phyloP scores from a whole-genome alignment of 495 filamentous ascomycete species.

The Daldinia concentrica region DNA sequence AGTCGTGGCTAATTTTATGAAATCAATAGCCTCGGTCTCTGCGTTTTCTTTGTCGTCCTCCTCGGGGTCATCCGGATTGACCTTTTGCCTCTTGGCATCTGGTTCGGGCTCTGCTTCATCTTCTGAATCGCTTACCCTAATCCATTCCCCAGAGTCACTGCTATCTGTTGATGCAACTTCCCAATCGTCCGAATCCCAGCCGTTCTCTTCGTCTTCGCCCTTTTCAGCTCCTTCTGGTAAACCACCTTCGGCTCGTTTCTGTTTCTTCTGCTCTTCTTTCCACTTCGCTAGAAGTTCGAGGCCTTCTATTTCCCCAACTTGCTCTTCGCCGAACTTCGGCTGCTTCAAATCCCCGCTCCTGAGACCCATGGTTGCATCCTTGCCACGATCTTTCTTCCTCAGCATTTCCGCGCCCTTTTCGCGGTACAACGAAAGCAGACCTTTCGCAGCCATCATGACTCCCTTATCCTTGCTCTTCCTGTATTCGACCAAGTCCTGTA shows the following conservation, averaged over 20 bases:
- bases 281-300: constrained; percentile 90
- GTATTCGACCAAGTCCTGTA: constrained; percentile 98
- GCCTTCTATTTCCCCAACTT: constrained; percentile 86
- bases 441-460: constrained; percentile 95
- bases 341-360: constrained; percentile 73
- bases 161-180: constrained; percentile 82
- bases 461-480: constrained; percentile 97
- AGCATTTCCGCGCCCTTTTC: constrained; percentile 91
- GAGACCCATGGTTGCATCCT: constrained; percentile 87
- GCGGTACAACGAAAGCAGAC: constrained; percentile 86
- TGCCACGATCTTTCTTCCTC: constrained; percentile 88
- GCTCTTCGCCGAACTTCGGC: constrained; percentile 81
- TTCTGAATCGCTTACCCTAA: constrained; percentile 86
- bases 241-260: constrained; percentile 73
- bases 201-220: constrained; percentile 65
- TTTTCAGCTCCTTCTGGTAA: constrained; percentile 58
- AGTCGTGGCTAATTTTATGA: constrained; percentile 81
- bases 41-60: constrained; percentile 54
- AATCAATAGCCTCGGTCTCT: constrained; percentile 51
- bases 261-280: constrained; percentile 87
- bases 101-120: constrained; percentile 72
- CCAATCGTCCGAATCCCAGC: constrained; percentile 82
- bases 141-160: constrained; percentile 87
- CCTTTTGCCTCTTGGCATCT: constrained; percentile 68
- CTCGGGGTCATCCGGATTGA: constrained; percentile 47